Conservation (phyloP, 257 asterid species). For the Striga asiatica region DNA sequence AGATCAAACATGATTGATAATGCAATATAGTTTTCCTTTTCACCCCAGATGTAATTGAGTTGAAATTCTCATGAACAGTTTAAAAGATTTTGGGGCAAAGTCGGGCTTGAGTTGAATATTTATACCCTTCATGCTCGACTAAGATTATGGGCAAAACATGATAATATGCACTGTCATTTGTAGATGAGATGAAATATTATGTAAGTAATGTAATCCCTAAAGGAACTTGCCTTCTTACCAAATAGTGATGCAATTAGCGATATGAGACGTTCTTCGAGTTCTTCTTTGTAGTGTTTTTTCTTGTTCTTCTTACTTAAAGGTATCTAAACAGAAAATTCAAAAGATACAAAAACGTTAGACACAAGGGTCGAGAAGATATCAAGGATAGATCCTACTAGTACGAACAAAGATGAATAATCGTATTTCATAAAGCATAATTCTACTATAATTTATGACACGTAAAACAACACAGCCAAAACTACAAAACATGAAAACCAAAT, state of each 20-base stretch:
- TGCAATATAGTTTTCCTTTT: too few relatives aligned
- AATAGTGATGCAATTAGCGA: conserved; percentile 84
- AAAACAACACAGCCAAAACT: conserved; percentile 4
- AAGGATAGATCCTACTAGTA: neutral
- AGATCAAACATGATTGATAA: conserved; percentile 1
- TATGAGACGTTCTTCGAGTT: conserved; percentile 86
- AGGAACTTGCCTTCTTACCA: conserved; percentile 53
- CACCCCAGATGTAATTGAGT: too few relatives aligned
- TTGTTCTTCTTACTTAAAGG: conserved; percentile 94
- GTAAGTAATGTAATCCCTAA: conserved; percentile 2
- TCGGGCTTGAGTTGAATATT: too few relatives aligned
- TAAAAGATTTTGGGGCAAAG: too few relatives aligned
- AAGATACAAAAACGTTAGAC: conserved; percentile 4
- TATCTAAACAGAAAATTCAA: conserved; percentile 44
- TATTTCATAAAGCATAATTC: neutral
- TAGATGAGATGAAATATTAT: neutral
- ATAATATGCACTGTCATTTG: neutral
- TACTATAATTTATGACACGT: neutral
- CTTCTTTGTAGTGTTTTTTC: conserved; percentile 65
- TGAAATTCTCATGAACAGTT: too few relatives aligned
- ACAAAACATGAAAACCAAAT: neutral
- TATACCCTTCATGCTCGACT: too few relatives aligned
- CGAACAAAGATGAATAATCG: neutral
- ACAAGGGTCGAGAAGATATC: neutral
- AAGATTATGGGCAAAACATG: too few relatives aligned